Percentiles rank a stretch among this genome's conserved stretches.
These are phyloP conservation scores for Kitagawia praeruptora DNA, from an alignment of 129 eudicot species.

Conservation along the genomic window DNA sequence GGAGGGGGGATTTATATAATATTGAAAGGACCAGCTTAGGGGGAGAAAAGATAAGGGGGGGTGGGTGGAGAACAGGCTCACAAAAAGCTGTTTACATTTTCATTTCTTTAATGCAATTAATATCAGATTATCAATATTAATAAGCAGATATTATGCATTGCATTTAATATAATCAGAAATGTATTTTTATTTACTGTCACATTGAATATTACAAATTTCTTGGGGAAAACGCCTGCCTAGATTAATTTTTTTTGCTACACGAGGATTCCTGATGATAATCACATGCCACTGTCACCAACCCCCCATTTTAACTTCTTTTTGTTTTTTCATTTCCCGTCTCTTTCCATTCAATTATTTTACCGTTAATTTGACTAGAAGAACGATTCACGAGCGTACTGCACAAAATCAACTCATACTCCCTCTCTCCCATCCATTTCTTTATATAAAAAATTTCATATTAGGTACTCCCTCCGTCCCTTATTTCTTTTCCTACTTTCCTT, in stretches of 20 bases:
- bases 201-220: too few species aligned
- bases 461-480: too few species aligned
- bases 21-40: not conserved
- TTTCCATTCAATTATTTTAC: not conserved
- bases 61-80: not conserved
- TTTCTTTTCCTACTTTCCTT: too few species aligned
- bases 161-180: not conserved
- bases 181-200: too few species aligned
- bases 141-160: not conserved
- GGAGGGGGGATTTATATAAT: conserved; percentile 9
- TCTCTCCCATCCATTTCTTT: too few species aligned
- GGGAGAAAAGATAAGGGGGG: conserved; percentile 13
- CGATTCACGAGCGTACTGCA: not conserved
- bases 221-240: conserved; percentile 7
- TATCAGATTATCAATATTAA: not conserved
- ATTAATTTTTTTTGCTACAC: not conserved
- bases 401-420: not conserved
- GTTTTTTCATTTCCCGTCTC: not conserved
- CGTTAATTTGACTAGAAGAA: not conserved
- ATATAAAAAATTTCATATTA: too few species aligned
- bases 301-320: not conserved
- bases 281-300: conserved; percentile 24
- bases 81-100: not conserved
- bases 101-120: not conserved
- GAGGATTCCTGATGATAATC: conserved; percentile 21